Evolutionary conservation across 1,284 basidiomycete species (phyloP), one percentile per base, ranked within the genome.

Genomic region (Ganoderma resinaceum): DNA sequence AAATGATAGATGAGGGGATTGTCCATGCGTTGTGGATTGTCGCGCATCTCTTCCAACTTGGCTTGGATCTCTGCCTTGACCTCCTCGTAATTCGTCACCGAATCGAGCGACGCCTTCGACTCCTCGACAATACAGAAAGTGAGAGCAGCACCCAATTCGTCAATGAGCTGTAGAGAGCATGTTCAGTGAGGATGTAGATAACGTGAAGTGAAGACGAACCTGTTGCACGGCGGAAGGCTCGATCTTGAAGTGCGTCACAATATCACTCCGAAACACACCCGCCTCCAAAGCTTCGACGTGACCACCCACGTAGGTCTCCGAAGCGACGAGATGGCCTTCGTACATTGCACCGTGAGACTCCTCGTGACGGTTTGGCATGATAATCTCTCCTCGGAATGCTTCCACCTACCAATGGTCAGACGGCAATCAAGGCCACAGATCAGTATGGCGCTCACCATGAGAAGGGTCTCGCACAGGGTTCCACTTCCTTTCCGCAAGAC

Each of bases 251-350:
- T 99, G 92, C 1, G 95, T 95, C 3, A 92, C 83, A 72, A 99
- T 99, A 77, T 99, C 98, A 75, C 94, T 97, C 46, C 98, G 88
- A 81, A 99, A 99, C 6, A 99, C 98, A 18, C 98, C 98, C 26
- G 98, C 98, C 81, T 99, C 98, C 38, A 99, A 83, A 3, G 98
- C 98, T 81, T 99, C 98, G 73, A 99, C 98, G 80, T 99, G 98
- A 33, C 98, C 98, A 65, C 98, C 98, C 61, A 99, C 98, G 77
- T 99, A 99, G 0, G 98, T 99, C 80, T 99, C 98, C 0, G 96
- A 97, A 0, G 97, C 93, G 20, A 99, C 87, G 23, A 99, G 82
- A 81, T 99, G 98, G 0, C 98, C 98, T 67, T 99, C 94, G 74
- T 95, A 97, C 85, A 97, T 98, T 70, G 92, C 94, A 8, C 96